phyloP scores from a whole-genome alignment of 306 rosid species.

The Psophocarpus tetragonolobus region DNA sequence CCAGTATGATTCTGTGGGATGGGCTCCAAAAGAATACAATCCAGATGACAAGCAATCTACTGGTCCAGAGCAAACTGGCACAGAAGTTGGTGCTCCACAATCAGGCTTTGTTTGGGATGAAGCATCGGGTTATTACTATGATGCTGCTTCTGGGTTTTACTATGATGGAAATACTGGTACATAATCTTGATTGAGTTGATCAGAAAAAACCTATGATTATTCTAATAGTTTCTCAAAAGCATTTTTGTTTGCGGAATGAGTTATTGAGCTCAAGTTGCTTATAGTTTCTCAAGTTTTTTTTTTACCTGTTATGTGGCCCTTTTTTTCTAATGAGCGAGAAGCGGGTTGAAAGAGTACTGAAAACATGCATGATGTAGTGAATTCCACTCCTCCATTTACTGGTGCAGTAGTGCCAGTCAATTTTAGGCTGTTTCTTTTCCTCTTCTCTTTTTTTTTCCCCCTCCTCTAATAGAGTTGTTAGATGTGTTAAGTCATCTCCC shows the following conservation, averaged over 20 bases:
- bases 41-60: conserved; percentile 75
- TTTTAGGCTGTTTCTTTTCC: background rate
- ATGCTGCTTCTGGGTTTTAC: conserved; percentile 96
- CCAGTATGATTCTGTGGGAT: conserved; percentile 95
- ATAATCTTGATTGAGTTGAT: conserved; percentile 27
- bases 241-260: background rate
- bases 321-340: background rate
- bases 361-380: conserved; percentile 6
- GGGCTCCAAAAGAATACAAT: conserved; percentile 98
- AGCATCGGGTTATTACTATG: conserved; percentile 97
- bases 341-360: background rate
- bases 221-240: background rate
- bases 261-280: conserved; percentile 6
- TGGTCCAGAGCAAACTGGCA: conserved; percentile 57
- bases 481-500: background rate
- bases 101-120: conserved; percentile 98
- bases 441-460: background rate
- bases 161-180: conserved; percentile 95
- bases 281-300: background rate
- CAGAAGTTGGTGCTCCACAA: conserved; percentile 74
- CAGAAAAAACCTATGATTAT: conserved; percentile 2
- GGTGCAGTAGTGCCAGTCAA: background rate
- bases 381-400: background rate
- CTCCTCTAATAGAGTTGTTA: background rate
- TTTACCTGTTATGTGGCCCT: background rate